Percentiles rank a stretch among this genome's conserved stretches.
These are phyloP conservation scores for Mycena albidolilacea DNA, from an alignment of 768 basidiomycete species.

Conservation along the genomic window DNA sequence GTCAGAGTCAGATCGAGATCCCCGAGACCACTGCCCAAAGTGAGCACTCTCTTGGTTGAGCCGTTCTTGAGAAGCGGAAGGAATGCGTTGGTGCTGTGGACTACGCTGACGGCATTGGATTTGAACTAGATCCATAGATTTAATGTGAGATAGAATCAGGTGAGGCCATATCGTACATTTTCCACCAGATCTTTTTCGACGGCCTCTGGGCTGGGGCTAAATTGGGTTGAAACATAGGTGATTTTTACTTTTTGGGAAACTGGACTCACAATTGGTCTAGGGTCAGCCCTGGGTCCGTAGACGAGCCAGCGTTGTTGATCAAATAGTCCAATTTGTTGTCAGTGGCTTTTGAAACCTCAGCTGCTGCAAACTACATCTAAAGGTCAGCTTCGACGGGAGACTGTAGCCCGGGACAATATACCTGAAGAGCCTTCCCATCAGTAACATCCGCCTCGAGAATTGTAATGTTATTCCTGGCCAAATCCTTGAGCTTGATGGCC, in stretches of 20 bases:
- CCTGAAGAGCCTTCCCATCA: background rate
- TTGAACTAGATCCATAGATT: constrained; percentile 3
- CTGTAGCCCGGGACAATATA: background rate
- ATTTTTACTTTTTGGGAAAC: background rate
- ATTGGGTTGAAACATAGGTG: background rate
- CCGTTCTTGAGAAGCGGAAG: constrained; percentile 13
- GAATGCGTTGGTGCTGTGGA: constrained; percentile 18
- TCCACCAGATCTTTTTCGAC: constrained; percentile 16
- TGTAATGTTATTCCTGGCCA: background rate
- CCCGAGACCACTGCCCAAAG: constrained; percentile 49
- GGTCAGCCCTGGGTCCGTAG: background rate
- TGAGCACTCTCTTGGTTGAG: constrained; percentile 47
- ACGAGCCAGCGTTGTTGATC: constrained; percentile 10
- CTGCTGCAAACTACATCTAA: background rate
- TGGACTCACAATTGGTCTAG: constrained; percentile 3
- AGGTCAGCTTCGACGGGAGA: background rate
- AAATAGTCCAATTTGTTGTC: constrained; percentile 18
- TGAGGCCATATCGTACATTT: background rate
- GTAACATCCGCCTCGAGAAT: no score
- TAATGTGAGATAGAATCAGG: background rate
- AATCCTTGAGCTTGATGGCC: background rate
- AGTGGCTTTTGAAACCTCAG: background rate
- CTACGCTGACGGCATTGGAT: constrained; percentile 12
- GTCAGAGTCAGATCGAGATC: constrained; percentile 46
- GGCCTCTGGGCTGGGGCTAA: background rate